Evolutionary conservation across 2,329 filamentous ascomycete species (phyloP).

Genomic region (Monascus ruber): DNA sequence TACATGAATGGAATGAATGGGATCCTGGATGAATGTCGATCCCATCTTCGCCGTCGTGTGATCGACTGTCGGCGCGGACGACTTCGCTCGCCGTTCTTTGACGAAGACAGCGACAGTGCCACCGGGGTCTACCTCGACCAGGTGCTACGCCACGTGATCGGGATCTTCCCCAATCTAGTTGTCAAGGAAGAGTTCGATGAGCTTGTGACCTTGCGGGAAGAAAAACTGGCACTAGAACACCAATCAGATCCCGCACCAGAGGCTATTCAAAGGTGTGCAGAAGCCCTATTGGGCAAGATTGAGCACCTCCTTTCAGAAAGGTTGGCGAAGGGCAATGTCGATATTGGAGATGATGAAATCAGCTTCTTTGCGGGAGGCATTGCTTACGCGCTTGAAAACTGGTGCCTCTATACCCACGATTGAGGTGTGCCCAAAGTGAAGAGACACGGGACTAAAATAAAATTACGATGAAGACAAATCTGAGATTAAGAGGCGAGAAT

Average conservation of each 20-base stretch:
- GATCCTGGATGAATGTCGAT: slow-evolving; percentile 18
- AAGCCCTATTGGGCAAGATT: slow-evolving; percentile 20
- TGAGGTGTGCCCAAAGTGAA: not conserved
- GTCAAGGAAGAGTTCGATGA: slow-evolving; percentile 24
- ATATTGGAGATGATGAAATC: slow-evolving; percentile 25
- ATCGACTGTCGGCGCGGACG: slow-evolving; percentile 20
- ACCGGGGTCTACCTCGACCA: slow-evolving; percentile 25
- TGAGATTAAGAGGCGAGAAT: too few species aligned
- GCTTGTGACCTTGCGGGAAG: slow-evolving; percentile 17
- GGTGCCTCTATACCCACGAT: not conserved
- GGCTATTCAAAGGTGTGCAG: slow-evolving; percentile 6
- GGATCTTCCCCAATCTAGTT: slow-evolving; percentile 30
- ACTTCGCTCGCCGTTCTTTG: slow-evolving; percentile 20
- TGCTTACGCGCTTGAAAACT: slow-evolving; percentile 19
- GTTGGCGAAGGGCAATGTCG: slow-evolving; percentile 17
- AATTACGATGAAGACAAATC: too few species aligned
- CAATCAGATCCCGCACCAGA: slow-evolving; percentile 3
- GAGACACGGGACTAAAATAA: too few species aligned
- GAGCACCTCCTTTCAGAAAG: slow-evolving; percentile 24
- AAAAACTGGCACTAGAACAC: slow-evolving; percentile 7
- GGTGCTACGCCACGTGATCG: slow-evolving; percentile 27
- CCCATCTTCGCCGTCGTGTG: not conserved
- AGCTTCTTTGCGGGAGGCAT: slow-evolving; percentile 30
- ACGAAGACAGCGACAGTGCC: slow-evolving; percentile 13
- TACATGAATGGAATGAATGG: slow-evolving; percentile 34